Conservation (phyloP, 2,329 filamentous ascomycete species). For the Colletotrichum tabaci region DNA sequence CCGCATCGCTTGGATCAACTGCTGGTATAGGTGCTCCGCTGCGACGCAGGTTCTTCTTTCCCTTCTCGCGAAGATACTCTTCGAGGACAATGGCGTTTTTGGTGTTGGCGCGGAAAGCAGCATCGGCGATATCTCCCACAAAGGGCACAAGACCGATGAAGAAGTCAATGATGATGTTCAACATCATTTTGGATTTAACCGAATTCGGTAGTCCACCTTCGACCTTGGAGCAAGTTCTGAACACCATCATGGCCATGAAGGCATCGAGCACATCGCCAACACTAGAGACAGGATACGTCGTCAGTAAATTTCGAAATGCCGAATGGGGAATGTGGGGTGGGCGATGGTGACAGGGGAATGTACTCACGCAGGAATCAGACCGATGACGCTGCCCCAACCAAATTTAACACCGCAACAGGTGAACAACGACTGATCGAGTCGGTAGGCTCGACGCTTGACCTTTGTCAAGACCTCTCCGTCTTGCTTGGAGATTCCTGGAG, state of each 20-base stretch:
- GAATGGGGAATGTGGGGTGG: slow-evolving; percentile 3
- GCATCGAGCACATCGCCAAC: slow-evolving; percentile 83
- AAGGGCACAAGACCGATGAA: slow-evolving; percentile 81
- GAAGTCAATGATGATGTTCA: slow-evolving; percentile 85
- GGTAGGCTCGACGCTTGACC: slow-evolving; percentile 88
- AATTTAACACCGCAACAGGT: slow-evolving; percentile 86
- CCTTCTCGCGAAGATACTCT: slow-evolving; percentile 77
- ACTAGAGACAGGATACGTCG: slow-evolving; percentile 55
- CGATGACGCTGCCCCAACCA: slow-evolving; percentile 91
- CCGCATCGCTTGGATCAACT: slow-evolving; percentile 67
- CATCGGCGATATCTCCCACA: slow-evolving; percentile 82
- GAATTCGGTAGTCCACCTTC: slow-evolving; percentile 80
- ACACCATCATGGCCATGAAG: slow-evolving; percentile 81
- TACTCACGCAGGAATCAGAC: slow-evolving; percentile 83
- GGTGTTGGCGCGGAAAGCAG: slow-evolving; percentile 81
- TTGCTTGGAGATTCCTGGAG: slow-evolving; percentile 84
- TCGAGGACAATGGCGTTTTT: slow-evolving; percentile 81
- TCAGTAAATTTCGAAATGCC: slow-evolving; percentile 1
- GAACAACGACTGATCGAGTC: slow-evolving; percentile 88
- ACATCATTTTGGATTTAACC: slow-evolving; percentile 79
- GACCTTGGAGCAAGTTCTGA: slow-evolving; percentile 79
- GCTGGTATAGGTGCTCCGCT: slow-evolving; percentile 63
- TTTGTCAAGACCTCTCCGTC: slow-evolving; percentile 88
- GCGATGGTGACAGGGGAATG: background rate
- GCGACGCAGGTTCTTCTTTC: slow-evolving; percentile 68